Evolutionary conservation across 495 filamentous ascomycete genomes (phyloP), one percentile per base, ranked within the genome.

Genomic region (Pseudevernia furfuracea): DNA sequence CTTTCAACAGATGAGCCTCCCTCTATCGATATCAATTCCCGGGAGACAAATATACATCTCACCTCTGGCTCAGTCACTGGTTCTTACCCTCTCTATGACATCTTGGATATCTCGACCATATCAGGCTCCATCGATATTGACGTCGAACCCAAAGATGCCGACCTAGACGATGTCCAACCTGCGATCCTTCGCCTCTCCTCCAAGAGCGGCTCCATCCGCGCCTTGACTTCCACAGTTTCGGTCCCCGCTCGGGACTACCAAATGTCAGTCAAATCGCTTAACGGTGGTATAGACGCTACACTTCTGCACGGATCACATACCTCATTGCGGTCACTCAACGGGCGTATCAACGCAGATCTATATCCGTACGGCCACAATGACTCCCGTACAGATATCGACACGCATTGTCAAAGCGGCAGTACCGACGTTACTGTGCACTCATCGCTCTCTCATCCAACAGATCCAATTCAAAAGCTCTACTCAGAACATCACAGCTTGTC

Each of bases 31-130:
- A 55, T 59, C 36, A 55, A 34, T 34, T 34, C 52, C 17, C 52
- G 52, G 14, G 52, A 55, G 28, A 55, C 52, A 34, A 34, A 7
- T 10, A 55, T 55, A 55, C 52, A 55, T 34, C 15, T 55, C 17
- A 34, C 14, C 14, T 70, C 69, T 6, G 65, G 62, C 30, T 57
- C 67, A 23, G 64, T 71, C 9, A 65, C 48, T 17, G 69, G 69
- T 5, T 44, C 62, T 17, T 73, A 68, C 57, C 70, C 71, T 21
- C 70, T 75, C 14, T 73, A 69, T 43, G 73, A 75, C 38, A 48
- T 67, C 4, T 64, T 75, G 12, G 58, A 60, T 15, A 68, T 75
- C 36, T 61, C 63, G 17, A 74, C 72, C 25, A 69, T 19, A 4
- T 67, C 67, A 37, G 65, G 67, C 52, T 64, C 58, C 23, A 69